A percentile compares a stretch with the other conserved stretches of the same genome.
Evolutionary conservation across 1,284 basidiomycete genomes (phyloP).

Genomic region (Heliocybe sulcata): DNA sequence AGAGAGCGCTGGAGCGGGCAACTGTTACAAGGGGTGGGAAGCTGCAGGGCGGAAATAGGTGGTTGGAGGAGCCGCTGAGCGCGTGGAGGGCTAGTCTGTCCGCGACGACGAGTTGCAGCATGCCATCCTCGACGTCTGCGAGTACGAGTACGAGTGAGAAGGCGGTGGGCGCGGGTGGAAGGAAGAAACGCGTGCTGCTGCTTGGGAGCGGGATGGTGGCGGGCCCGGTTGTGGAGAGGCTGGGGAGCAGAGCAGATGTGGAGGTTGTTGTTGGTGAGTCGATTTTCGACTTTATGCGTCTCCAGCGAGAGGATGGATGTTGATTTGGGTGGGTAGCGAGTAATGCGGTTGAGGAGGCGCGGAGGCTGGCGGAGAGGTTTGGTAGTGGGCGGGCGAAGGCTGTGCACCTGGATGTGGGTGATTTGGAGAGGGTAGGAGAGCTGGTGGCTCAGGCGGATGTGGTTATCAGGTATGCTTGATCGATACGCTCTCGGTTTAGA

Average conservation of each 20-base stretch:
- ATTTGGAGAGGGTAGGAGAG: constrained; percentile 38
- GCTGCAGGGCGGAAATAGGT: constrained; percentile 46
- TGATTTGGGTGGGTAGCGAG: constrained; percentile 45
- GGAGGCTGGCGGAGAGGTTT: constrained; percentile 33
- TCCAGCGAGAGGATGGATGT: constrained; percentile 2
- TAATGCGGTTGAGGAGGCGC: constrained; percentile 60
- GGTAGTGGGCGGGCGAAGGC: constrained; percentile 54
- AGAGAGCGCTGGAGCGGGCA: constrained; percentile 52
- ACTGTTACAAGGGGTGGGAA: constrained; percentile 62
- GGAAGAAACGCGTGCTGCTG: constrained; percentile 70
- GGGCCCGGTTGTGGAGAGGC: constrained; percentile 73
- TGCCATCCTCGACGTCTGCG: not conserved
- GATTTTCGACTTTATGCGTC: too few species aligned
- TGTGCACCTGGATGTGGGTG: constrained; percentile 56
- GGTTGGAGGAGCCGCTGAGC: constrained; percentile 51
- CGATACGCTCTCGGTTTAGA: not conserved
- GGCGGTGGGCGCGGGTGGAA: not conserved
- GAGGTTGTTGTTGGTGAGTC: constrained; percentile 69
- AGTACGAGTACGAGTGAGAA: not conserved
- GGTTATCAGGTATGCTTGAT: constrained; percentile 48
- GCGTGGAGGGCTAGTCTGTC: constrained; percentile 25
- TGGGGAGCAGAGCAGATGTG: constrained; percentile 52
- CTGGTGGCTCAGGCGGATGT: constrained; percentile 57
- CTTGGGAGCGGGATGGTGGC: constrained; percentile 92
- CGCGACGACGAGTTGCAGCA: too few species aligned